phyloP scores from a whole-genome alignment of 345 rosid species.

The Pistacia vera region DNA sequence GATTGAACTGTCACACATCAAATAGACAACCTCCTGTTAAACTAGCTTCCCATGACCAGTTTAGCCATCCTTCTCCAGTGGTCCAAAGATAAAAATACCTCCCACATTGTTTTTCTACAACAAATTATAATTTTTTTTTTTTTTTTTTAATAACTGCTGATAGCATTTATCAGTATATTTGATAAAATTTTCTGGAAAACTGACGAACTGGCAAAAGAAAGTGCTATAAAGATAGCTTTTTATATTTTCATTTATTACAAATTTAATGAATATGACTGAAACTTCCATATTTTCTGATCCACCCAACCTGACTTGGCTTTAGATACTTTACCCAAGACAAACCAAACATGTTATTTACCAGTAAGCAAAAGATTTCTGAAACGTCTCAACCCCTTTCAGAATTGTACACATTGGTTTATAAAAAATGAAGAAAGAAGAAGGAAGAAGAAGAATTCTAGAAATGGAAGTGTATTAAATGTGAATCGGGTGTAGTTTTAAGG shows the following conservation, averaged over 20 bases:
- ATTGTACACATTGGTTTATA: too few species aligned
- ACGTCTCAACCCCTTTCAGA: neutral
- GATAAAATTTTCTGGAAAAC: neutral
- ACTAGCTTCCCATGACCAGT: neutral
- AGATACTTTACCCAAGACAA: slow-evolving; percentile 34
- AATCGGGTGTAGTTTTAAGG: neutral
- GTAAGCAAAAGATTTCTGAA: too few species aligned
- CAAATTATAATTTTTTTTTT: too few species aligned
- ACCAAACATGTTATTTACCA: slow-evolving; percentile 28
- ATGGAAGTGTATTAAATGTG: slow-evolving; percentile 15
- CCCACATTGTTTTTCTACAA: too few species aligned
- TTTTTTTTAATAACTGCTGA: too few species aligned
- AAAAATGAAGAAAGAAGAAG: too few species aligned
- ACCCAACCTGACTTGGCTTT: slow-evolving; percentile 24
- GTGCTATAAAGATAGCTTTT: neutral
- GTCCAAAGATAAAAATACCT: too few species aligned
- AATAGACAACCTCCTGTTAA: neutral
- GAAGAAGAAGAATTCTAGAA: neutral
- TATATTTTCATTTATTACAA: slow-evolving; percentile 20
- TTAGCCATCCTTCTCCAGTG: too few species aligned
- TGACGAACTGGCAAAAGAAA: neutral
- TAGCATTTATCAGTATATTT: too few species aligned
- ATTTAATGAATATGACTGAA: slow-evolving; percentile 30
- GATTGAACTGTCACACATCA: slow-evolving; percentile 19
- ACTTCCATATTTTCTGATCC: slow-evolving; percentile 20